These are phyloP conservation scores for Boletus fagicola DNA, from an alignment of 768 basidiomycete species.

Conservation along the genomic window DNA sequence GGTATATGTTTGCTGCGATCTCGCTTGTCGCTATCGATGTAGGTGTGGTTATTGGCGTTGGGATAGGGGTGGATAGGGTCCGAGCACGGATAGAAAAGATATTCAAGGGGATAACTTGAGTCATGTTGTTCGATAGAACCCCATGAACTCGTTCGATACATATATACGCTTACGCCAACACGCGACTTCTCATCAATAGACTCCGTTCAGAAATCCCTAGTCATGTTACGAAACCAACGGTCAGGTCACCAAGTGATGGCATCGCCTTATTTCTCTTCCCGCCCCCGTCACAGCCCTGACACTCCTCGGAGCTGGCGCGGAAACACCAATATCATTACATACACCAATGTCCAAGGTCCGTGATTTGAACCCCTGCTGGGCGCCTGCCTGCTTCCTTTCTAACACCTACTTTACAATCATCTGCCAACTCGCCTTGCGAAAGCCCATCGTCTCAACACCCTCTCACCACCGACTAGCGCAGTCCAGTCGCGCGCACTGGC, in stretches of 20 bases:
- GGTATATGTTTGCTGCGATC: conserved; percentile 80
- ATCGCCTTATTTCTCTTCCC: neutral
- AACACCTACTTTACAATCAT: conserved; percentile 5
- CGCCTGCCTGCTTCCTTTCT: conserved; percentile 6
- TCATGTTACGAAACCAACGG: neutral
- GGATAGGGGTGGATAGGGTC: conserved; percentile 24
- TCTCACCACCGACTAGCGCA: neutral
- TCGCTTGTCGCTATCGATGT: conserved; percentile 70
- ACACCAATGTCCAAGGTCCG: conserved; percentile 1
- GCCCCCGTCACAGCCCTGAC: neutral
- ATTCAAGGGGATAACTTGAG: conserved; percentile 17
- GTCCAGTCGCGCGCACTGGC: conserved; percentile 2
- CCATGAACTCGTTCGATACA: neutral
- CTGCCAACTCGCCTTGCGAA: neutral
- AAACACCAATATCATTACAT: conserved; percentile 19
- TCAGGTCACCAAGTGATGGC: conserved; percentile 5
- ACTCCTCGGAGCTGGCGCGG: conserved; percentile 23
- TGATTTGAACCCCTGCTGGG: neutral
- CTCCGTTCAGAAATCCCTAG: neutral
- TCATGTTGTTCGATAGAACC: neutral
- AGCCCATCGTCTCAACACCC: neutral
- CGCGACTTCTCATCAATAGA: neutral
- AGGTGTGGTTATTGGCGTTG: conserved; percentile 34
- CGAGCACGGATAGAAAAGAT: conserved; percentile 22
- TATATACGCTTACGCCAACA: neutral